Percentiles rank a stretch among this genome's conserved stretches.
Conservation (phyloP, 2,329 filamentous ascomycete species). For the Nemania abortiva region DNA sequence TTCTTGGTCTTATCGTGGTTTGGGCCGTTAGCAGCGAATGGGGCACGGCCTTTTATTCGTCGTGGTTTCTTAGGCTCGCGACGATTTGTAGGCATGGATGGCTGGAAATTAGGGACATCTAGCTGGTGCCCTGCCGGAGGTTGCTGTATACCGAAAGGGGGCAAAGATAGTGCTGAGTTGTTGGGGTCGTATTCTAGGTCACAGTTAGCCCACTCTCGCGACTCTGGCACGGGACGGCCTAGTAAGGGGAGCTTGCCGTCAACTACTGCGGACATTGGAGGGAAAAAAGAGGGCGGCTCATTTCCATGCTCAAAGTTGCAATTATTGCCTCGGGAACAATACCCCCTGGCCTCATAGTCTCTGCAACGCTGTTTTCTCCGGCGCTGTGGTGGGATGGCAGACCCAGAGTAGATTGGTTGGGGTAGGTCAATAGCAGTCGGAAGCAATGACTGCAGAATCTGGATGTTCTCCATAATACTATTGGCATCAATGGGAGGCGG, state of each 20-base stretch:
- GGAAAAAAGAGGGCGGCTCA: conserved; percentile 59
- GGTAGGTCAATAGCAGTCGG: conserved; percentile 56
- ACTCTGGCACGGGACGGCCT: not conserved
- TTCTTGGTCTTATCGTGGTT: conserved; percentile 72
- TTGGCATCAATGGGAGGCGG: conserved; percentile 66
- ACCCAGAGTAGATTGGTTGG: conserved; percentile 49
- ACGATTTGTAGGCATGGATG: conserved; percentile 45
- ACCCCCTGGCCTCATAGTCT: conserved; percentile 80
- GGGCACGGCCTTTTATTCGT: conserved; percentile 60
- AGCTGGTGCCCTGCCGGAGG: conserved; percentile 34
- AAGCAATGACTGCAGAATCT: conserved; percentile 71
- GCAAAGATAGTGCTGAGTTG: conserved; percentile 57
- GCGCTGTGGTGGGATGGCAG: conserved; percentile 41
- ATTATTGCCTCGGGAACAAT: conserved; percentile 73
- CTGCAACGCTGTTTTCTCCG: conserved; percentile 67
- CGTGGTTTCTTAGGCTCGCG: conserved; percentile 54
- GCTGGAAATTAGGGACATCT: conserved; percentile 37
- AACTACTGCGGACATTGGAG: conserved; percentile 48
- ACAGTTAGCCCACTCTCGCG: conserved; percentile 33
- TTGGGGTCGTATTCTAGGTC: conserved; percentile 69
- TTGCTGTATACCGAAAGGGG: conserved; percentile 36
- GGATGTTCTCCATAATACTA: conserved; percentile 71
- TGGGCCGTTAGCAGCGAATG: conserved; percentile 74
- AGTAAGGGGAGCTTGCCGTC: conserved; percentile 49
- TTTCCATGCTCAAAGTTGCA: conserved; percentile 78